Evolutionary conservation across 257 asterid genomes (phyloP).

Genomic region (Eucommia ulmoides): DNA sequence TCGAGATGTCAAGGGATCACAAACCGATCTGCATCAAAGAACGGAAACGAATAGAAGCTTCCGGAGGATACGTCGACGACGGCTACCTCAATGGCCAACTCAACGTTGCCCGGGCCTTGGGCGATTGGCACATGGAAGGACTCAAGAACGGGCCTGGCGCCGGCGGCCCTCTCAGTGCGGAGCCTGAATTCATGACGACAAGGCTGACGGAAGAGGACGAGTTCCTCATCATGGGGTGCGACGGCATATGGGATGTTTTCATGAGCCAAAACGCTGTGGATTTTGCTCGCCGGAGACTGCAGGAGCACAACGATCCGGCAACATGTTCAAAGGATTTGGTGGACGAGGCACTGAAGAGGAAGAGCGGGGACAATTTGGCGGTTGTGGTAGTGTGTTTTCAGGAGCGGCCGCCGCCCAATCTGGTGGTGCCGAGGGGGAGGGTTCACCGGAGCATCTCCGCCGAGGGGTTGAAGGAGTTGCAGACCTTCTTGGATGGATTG

Average conservation of each 20-base stretch:
- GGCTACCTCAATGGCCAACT: slow-evolving; percentile 94
- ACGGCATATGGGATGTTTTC: slow-evolving; percentile 94
- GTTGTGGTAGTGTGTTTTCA: slow-evolving; percentile 85
- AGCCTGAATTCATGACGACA: slow-evolving; percentile 78
- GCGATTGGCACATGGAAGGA: slow-evolving; percentile 96
- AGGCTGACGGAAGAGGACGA: slow-evolving; percentile 72
- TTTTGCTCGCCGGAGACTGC: slow-evolving; percentile 88
- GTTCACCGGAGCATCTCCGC: slow-evolving; percentile 93
- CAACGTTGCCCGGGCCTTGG: slow-evolving; percentile 87
- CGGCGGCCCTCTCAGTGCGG: slow-evolving; percentile 95
- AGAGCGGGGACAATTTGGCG: slow-evolving; percentile 71
- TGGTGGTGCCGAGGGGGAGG: slow-evolving; percentile 64
- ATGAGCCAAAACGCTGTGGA: slow-evolving; percentile 92
- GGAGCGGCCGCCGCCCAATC: slow-evolving; percentile 58
- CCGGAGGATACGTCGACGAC: slow-evolving; percentile 76
- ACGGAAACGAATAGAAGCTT: slow-evolving; percentile 72
- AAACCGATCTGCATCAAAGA: slow-evolving; percentile 59
- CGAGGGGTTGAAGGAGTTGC: slow-evolving; percentile 86
- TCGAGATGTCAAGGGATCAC: slow-evolving; percentile 97
- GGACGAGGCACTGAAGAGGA: slow-evolving; percentile 80
- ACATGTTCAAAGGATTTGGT: slow-evolving; percentile 78
- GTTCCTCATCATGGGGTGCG: slow-evolving; percentile 85
- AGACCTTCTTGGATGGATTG: slow-evolving; percentile 61
- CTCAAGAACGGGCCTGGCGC: slow-evolving; percentile 46
- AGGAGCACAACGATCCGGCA: slow-evolving; percentile 75